A percentile compares a stretch with the other conserved stretches of the same genome.
Conservation (phyloP, 2,329 filamentous ascomycete species). For the Microsporum audouinii region DNA sequence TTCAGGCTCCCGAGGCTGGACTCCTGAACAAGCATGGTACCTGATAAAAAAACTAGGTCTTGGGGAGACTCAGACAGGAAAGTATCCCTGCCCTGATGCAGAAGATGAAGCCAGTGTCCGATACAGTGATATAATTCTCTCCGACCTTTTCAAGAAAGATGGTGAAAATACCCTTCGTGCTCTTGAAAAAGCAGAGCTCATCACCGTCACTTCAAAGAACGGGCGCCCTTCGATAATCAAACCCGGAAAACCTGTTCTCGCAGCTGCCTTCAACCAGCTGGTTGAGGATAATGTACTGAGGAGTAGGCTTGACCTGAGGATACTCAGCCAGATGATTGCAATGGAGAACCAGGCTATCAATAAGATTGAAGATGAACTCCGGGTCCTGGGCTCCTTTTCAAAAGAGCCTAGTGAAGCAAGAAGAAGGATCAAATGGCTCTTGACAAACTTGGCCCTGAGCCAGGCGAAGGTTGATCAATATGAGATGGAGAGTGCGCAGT, state of each 20-base stretch:
- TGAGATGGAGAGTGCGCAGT: constrained; percentile 56
- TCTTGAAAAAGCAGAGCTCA: constrained; percentile 75
- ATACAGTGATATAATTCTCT: constrained; percentile 76
- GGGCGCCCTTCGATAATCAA: constrained; percentile 68
- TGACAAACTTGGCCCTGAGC: constrained; percentile 59
- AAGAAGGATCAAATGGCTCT: constrained; percentile 57
- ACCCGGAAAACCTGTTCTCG: constrained; percentile 76
- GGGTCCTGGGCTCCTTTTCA: constrained; percentile 56
- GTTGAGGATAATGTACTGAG: constrained; percentile 60
- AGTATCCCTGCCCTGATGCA: neutral
- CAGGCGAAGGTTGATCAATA: constrained; percentile 63
- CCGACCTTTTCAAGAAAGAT: constrained; percentile 59
- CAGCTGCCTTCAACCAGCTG: constrained; percentile 65
- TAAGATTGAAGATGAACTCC: constrained; percentile 68
- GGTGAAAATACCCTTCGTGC: constrained; percentile 67
- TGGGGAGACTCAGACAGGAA: constrained; percentile 37
- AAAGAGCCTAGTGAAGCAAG: constrained; percentile 58
- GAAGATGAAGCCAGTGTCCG: constrained; percentile 40
- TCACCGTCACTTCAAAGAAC: constrained; percentile 59
- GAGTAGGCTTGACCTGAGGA: constrained; percentile 60
- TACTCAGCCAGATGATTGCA: constrained; percentile 57
- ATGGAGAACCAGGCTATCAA: constrained; percentile 63
- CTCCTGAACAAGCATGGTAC: constrained; percentile 77
- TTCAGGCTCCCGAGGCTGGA: constrained; percentile 56
- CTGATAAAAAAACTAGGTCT: constrained; percentile 67